A percentile compares a stretch with the other conserved stretches of the same genome.
These are phyloP conservation scores for Cladosporium oxysporum DNA, from an alignment of 2,329 filamentous ascomycete genomes.

Conservation along the genomic window DNA sequence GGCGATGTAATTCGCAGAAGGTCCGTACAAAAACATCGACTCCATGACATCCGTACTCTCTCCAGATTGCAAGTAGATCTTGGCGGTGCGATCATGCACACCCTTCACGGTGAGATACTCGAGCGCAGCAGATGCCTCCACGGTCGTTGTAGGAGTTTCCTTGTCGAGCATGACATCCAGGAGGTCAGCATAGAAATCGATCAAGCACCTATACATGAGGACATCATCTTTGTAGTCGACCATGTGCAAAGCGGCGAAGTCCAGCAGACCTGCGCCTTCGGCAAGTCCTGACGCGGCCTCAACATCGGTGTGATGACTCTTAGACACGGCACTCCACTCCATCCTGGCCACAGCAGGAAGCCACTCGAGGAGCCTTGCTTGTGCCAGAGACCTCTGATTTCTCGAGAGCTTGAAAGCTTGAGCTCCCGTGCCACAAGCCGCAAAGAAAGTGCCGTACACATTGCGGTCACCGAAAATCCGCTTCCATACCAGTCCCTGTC, in stretches of 20 bases:
- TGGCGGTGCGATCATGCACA: constrained; percentile 53
- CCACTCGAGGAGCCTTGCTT: constrained; percentile 61
- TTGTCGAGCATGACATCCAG: constrained; percentile 42
- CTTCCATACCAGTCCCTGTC: constrained; percentile 61
- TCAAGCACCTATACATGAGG: constrained; percentile 60
- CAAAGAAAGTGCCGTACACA: constrained; percentile 59
- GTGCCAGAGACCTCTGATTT: constrained; percentile 59
- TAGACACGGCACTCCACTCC: constrained; percentile 57
- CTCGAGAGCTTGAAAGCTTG: constrained; percentile 46
- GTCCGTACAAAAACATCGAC: constrained; percentile 54
- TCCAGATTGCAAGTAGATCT: constrained; percentile 54
- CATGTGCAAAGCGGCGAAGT: constrained; percentile 58
- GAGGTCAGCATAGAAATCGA: constrained; percentile 60
- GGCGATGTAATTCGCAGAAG: constrained; percentile 59
- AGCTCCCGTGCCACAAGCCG: constrained; percentile 51
- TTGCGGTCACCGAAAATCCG: constrained; percentile 62
- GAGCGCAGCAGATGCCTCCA: constrained; percentile 37
- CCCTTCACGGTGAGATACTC: constrained; percentile 55
- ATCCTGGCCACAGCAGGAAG: constrained; percentile 55
- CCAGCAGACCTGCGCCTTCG: constrained; percentile 48
- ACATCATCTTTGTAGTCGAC: constrained; percentile 58
- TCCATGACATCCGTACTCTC: constrained; percentile 51
- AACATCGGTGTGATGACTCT: constrained; percentile 54
- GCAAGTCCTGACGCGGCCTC: constrained; percentile 45
- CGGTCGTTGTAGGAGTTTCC: constrained; percentile 17